Base-by-base conservation (phyloP, 495 filamentous ascomycete species). In the Massariosphaeria phaeospora region DNA sequence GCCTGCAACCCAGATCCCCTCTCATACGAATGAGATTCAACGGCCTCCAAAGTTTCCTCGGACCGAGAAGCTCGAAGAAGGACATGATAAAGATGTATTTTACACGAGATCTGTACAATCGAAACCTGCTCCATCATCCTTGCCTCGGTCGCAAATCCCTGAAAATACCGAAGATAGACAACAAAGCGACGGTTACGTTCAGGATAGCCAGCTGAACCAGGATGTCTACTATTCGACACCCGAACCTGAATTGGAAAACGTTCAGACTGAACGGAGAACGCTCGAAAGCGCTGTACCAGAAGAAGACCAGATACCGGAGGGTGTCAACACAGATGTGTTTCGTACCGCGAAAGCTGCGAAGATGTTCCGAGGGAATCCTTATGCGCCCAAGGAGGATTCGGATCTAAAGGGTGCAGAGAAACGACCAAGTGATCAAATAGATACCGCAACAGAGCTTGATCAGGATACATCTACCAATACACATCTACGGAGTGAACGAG, bases 321-420 rank as follows among this genome's bases (percentile, higher is more conserved):
- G 79, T 33, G 71, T 82, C 63, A 76, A 84, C 65, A 76, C 73
- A 25, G 77, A 78, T 54, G 64, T 86, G 5, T 86, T 86, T 61
- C 75, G 78, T 20, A 84, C 76, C 41, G 77, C 78, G 0, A 73
- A 71, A 48, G 79, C 85, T 11, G 79, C 82, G 23, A 72, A 73
- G 40, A 72, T 79, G 63, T 66, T 88, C 6, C 66, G 66, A 24
- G 70, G 69, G 25, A 44, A 64, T 47, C 61, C 65, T 21, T 53
- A 66, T 39, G 49, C 51, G 26, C 34, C 57, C n/a, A 50, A 55
- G 30, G 55, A 44, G 40, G 57, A 57, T 50, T 56, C 67, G 10
- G 62, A 68, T 33, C 40, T 67, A 20, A 43, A 64, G 26, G 65
- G 36, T 31, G 58, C 58, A 26, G 65, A 57, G 47, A 56, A 50